A percentile compares a stretch with the other conserved stretches of the same genome.
phyloP scores from a whole-genome alignment of 2,329 filamentous ascomycete species.

The Amauroascus niger region DNA sequence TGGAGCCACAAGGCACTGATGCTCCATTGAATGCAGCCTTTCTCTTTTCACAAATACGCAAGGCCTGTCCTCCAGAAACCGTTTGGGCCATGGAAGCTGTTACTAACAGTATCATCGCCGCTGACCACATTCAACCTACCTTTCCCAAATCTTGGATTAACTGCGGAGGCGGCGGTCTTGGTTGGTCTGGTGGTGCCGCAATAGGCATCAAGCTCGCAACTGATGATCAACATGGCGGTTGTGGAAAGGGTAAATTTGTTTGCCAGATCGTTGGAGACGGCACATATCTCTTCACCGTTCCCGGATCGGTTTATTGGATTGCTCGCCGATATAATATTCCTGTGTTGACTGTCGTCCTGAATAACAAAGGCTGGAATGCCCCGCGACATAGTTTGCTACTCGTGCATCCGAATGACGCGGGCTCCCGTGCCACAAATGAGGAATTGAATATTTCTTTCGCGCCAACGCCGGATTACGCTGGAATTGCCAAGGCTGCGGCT shows the following conservation, averaged over 20 bases:
- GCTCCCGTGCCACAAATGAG: conserved; percentile 51
- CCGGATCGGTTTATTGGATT: conserved; percentile 60
- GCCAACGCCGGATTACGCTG: conserved; percentile 57
- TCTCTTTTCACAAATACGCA: conserved; percentile 47
- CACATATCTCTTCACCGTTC: conserved; percentile 56
- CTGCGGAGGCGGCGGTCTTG: conserved; percentile 69
- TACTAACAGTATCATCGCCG: conserved; percentile 57
- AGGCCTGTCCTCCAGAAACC: conserved; percentile 51
- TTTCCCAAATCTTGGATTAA: conserved; percentile 68
- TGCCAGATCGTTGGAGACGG: conserved; percentile 59
- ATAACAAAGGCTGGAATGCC: conserved; percentile 64
- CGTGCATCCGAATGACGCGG: conserved; percentile 56
- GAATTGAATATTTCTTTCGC: conserved; percentile 58
- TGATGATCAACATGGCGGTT: conserved; percentile 42
- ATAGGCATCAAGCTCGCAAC: conserved; percentile 66
- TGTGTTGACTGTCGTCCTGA: conserved; percentile 56
- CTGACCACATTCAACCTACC: conserved; percentile 60
- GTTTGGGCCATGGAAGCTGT: conserved; percentile 73
- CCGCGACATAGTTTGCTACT: conserved; percentile 52
- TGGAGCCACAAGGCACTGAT: conserved; percentile 48
- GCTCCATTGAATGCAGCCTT: conserved; percentile 54
- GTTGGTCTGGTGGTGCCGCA: conserved; percentile 68
- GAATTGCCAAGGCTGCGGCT: conserved; percentile 56
- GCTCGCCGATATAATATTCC: conserved; percentile 56
- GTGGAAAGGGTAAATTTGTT: conserved; percentile 49